Percentiles rank a stretch among this genome's conserved stretches.
Evolutionary conservation across 2,329 filamentous ascomycete genomes (phyloP).

Genomic region (Lachnellula hyalina): DNA sequence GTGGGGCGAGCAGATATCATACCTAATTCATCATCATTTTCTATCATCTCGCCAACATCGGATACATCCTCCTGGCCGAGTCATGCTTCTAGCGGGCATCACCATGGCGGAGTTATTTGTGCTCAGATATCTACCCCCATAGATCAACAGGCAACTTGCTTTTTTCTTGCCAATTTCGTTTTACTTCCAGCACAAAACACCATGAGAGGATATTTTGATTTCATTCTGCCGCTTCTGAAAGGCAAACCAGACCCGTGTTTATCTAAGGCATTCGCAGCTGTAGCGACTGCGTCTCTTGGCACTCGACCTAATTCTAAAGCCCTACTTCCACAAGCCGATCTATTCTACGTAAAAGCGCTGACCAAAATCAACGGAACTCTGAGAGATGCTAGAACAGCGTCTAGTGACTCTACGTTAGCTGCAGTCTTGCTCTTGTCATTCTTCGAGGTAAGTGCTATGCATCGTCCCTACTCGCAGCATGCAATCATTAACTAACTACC

Average conservation of each 20-base stretch:
- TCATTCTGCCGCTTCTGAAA: slow-evolving; percentile 47
- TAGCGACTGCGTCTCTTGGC: slow-evolving; percentile 49
- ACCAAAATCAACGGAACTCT: slow-evolving; percentile 47
- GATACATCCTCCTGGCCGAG: neutral
- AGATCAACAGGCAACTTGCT: slow-evolving; percentile 50
- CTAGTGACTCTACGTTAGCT: slow-evolving; percentile 49
- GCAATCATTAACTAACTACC: neutral
- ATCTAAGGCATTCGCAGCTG: slow-evolving; percentile 44
- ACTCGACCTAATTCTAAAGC: slow-evolving; percentile 39
- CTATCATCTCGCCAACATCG: neutral
- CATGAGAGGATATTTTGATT: slow-evolving; percentile 53
- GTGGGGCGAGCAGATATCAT: neutral
- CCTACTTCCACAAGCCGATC: slow-evolving; percentile 37
- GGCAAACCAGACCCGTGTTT: slow-evolving; percentile 29
- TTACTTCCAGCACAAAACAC: slow-evolving; percentile 47
- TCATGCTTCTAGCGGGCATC: neutral
- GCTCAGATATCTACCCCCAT: slow-evolving; percentile 41
- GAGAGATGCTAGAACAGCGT: slow-evolving; percentile 41
- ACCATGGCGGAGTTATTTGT: slow-evolving; percentile 23
- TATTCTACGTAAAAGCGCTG: slow-evolving; percentile 49
- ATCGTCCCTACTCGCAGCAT: neutral
- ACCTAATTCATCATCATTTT: neutral
- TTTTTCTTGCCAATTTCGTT: slow-evolving; percentile 57
- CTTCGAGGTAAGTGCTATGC: slow-evolving; percentile 43
- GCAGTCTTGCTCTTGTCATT: slow-evolving; percentile 53